These are phyloP conservation scores for Pontederia crassipes DNA, from an alignment of 176 grass and related monocot species.

Conservation along the genomic window DNA sequence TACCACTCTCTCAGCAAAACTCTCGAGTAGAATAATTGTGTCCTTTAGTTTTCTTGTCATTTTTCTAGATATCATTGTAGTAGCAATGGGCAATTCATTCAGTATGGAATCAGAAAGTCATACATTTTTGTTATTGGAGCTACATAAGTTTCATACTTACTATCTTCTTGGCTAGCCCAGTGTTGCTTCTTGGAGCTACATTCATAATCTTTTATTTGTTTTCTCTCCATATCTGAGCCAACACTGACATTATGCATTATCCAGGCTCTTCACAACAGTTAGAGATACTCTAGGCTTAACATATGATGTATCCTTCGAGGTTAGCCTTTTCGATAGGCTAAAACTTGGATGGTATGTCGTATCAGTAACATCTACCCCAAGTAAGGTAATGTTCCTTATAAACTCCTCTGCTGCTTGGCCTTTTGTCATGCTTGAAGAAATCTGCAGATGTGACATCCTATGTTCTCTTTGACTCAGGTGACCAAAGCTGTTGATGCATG, in stretches of 20 bases:
- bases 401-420: conserved; percentile 1
- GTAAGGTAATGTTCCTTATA: conserved; percentile 50
- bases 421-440: background rate
- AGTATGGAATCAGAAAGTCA: too few relatives aligned
- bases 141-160: too few relatives aligned
- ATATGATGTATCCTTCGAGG: conserved; percentile 97
- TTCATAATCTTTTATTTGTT: background rate
- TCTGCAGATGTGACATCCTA: conserved; percentile 2
- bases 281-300: conserved; percentile 92
- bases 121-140: too few relatives aligned
- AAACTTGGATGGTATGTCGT: conserved; percentile 97
- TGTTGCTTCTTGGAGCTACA: background rate
- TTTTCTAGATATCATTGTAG: too few relatives aligned
- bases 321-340: conserved; percentile 96
- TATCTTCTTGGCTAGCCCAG: too few relatives aligned
- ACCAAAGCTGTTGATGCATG: conserved; percentile 98
- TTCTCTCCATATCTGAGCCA: background rate
- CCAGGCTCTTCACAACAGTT: conserved; percentile 92
- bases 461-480: conserved; percentile 34
- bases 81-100: too few relatives aligned
- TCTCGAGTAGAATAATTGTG: too few relatives aligned
- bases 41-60: too few relatives aligned
- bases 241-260: background rate
- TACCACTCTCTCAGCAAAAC: too few relatives aligned
- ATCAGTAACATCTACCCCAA: conserved; percentile 83